Percentiles rank a stretch among this genome's conserved stretches.
Conservation (phyloP, 1,139 yeast genomes). For the Groenewaldozyma auringiensis region DNA sequence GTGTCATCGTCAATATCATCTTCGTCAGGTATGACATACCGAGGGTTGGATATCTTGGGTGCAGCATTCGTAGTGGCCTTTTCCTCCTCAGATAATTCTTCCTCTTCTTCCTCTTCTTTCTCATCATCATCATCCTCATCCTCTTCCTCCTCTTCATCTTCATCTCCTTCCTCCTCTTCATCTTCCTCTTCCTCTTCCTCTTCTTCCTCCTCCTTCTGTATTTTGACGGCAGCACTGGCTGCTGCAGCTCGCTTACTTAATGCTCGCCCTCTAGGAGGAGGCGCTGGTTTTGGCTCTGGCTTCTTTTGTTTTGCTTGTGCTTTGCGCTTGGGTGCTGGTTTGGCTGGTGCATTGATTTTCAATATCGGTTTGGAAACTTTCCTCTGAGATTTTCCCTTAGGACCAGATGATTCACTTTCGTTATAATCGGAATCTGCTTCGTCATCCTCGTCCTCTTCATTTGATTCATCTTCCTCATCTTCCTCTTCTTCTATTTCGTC, state of each 20-base stretch:
- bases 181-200: conserved; percentile 18
- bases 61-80: background rate
- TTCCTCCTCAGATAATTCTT: conserved; percentile 9
- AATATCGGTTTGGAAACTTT: too few species aligned
- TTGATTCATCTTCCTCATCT: conserved; percentile 18
- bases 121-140: conserved; percentile 19
- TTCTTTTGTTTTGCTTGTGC: conserved; percentile 8
- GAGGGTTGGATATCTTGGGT: background rate
- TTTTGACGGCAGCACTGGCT: conserved; percentile 7
- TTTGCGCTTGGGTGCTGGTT: conserved; percentile 2
- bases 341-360: background rate
- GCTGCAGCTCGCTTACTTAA: too few species aligned
- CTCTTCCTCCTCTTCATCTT: conserved; percentile 5
- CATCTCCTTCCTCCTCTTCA: conserved; percentile 17
- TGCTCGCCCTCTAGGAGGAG: conserved; percentile 3
- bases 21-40: conserved; percentile 13
- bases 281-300: conserved; percentile 10
- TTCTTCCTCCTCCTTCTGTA: conserved; percentile 11
- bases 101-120: conserved; percentile 13
- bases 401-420: conserved; percentile 11
- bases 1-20: conserved; percentile 25
- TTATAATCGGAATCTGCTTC: conserved; percentile 20
- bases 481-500: conserved; percentile 17
- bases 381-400: conserved; percentile 8
- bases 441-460: conserved; percentile 21